Conservation (phyloP, 2,329 filamentous ascomycete genomes). For the Epichloe glyceriae region DNA sequence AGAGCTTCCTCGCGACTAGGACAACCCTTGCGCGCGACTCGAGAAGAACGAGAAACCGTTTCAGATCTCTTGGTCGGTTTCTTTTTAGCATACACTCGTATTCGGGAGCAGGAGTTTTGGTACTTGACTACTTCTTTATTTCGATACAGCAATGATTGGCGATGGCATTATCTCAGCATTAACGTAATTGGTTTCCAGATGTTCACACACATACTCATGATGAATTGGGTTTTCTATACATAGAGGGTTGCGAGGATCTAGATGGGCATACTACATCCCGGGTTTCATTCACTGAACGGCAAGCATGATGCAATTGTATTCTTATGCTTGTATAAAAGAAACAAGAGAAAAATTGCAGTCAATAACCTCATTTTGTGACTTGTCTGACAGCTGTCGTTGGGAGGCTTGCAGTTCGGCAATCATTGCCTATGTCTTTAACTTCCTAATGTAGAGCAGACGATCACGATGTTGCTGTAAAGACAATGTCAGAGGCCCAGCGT, state of each 20-base stretch:
- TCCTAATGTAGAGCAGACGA: too few relatives aligned
- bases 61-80: background rate
- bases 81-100: background rate
- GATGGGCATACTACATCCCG: conserved; percentile 1
- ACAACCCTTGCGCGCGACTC: too few relatives aligned
- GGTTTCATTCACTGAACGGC: background rate
- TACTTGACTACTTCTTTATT: background rate
- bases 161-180: conserved; percentile 1
- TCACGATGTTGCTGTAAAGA: too few relatives aligned
- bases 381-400: too few relatives aligned
- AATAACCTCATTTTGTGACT: too few relatives aligned
- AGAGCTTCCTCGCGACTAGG: too few relatives aligned
- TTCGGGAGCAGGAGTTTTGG: background rate
- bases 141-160: background rate
- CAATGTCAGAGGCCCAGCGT: background rate
- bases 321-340: too few relatives aligned
- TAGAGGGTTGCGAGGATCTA: background rate
- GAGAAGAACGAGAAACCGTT: background rate
- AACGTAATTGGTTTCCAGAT: background rate
- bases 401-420: too few relatives aligned
- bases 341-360: too few relatives aligned
- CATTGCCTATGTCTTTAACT: too few relatives aligned
- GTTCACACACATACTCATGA: background rate
- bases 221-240: background rate
- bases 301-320: too few relatives aligned